phyloP scores from a whole-genome alignment of 192 early-diverging fungal species.

The Obelidium mucronatum region DNA sequence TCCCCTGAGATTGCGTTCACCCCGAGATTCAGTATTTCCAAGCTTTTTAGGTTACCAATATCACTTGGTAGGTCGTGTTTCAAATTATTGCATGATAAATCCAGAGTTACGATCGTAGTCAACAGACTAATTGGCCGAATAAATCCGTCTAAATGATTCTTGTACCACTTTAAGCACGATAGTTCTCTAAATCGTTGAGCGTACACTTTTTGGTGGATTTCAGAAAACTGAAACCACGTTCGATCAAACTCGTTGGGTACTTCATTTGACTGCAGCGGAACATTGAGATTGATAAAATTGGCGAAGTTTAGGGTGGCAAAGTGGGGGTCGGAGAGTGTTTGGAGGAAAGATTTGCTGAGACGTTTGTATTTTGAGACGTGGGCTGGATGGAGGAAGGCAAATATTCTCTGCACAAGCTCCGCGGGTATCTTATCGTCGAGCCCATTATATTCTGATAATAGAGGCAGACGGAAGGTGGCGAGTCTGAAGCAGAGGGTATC shows the following conservation, averaged over 20 bases:
- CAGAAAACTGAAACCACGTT: neutral
- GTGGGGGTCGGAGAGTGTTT: neutral
- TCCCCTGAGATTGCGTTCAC: neutral
- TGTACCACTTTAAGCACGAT: neutral
- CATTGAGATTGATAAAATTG: neutral
- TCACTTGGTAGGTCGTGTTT: neutral
- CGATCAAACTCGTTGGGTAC: neutral
- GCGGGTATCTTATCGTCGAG: neutral
- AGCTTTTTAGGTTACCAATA: neutral
- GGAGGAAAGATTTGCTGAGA: neutral
- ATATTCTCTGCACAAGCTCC: neutral
- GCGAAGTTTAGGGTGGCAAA: slow-evolving; percentile 1
- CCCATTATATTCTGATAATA: no score
- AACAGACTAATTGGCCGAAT: neutral
- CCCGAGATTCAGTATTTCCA: neutral
- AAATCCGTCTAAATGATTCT: neutral
- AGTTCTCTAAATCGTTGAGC: neutral
- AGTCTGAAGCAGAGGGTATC: no score
- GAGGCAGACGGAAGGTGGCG: no score
- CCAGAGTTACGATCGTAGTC: neutral
- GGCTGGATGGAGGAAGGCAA: slow-evolving; percentile 1
- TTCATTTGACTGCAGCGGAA: neutral
- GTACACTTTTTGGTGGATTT: neutral
- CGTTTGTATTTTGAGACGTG: neutral
- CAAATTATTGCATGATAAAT: neutral